A percentile compares a stretch with the other conserved stretches of the same genome.
These are phyloP conservation scores for Lupinus albus DNA, from an alignment of 306 rosid genomes.

Conservation along the genomic window DNA sequence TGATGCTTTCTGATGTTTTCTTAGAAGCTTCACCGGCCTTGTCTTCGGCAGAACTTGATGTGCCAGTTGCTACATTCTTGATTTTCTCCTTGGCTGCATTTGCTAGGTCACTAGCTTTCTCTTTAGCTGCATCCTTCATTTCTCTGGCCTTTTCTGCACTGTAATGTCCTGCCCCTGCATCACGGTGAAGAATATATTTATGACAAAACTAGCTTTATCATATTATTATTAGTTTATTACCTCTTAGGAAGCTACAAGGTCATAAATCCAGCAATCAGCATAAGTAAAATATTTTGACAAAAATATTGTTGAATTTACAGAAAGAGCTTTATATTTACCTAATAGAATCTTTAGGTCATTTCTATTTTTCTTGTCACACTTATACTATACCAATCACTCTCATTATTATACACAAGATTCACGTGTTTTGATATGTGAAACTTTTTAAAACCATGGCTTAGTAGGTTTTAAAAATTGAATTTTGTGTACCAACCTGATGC, in stretches of 20 bases:
- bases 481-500: slow-evolving; percentile 58
- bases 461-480: not conserved
- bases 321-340: no score
- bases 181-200: not conserved
- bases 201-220: not conserved
- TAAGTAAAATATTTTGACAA: no score
- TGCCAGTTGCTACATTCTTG: slow-evolving; percentile 34
- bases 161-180: slow-evolving; percentile 57
- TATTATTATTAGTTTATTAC: not conserved
- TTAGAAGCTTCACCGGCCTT: slow-evolving; percentile 6
- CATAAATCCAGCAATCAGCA: no score
- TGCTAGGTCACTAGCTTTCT: slow-evolving; percentile 40
- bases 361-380: no score
- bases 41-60: not conserved
- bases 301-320: not conserved
- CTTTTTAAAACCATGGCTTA: no score
- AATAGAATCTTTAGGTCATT: no score
- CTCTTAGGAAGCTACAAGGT: not conserved
- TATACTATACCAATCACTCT: no score
- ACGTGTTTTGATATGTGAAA: not conserved
- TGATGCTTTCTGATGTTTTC: slow-evolving; percentile 6
- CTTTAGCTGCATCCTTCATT: slow-evolving; percentile 45
- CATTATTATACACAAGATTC: not conserved
- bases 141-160: slow-evolving; percentile 52
- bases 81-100: slow-evolving; percentile 44